Conservation (phyloP, 2,329 filamentous ascomycete species). For the Colletotrichum camelliae region DNA sequence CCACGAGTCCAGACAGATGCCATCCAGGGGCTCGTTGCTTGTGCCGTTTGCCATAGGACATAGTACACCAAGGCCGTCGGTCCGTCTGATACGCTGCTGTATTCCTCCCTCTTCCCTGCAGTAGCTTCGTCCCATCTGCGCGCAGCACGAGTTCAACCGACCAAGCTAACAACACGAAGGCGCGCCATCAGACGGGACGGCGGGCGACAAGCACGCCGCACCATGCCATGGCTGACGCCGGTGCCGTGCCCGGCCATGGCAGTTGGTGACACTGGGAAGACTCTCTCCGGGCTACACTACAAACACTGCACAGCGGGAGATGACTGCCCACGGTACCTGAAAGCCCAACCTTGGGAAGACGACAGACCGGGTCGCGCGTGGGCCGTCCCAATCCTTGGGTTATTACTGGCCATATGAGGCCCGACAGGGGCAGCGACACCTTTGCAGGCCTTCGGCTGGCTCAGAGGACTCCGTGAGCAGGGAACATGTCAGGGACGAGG, state of each 20-base stretch:
- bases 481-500: slow-evolving; percentile 17
- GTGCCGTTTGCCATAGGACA: background rate
- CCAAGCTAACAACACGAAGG: background rate
- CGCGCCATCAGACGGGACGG: background rate
- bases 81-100: background rate
- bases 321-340: background rate
- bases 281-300: background rate
- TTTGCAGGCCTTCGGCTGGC: slow-evolving; percentile 3
- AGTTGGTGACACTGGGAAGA: background rate
- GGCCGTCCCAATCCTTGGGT: slow-evolving; percentile 14
- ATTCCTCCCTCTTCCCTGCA: slow-evolving; percentile 4
- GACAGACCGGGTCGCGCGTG: background rate
- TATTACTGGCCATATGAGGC: slow-evolving; percentile 16
- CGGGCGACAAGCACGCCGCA: background rate
- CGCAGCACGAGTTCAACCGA: background rate
- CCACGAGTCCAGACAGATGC: slow-evolving; percentile 9
- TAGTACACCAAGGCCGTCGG: background rate
- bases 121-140: background rate
- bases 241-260: background rate
- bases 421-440: background rate
- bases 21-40: slow-evolving; percentile 1
- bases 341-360: background rate
- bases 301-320: background rate
- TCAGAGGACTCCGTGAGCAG: slow-evolving; percentile 9
- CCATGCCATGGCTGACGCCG: background rate